Percentiles rank a stretch among this genome's conserved stretches.
Conservation (phyloP, 2,329 filamentous ascomycete species). For the Plenodomus lindquistii region DNA sequence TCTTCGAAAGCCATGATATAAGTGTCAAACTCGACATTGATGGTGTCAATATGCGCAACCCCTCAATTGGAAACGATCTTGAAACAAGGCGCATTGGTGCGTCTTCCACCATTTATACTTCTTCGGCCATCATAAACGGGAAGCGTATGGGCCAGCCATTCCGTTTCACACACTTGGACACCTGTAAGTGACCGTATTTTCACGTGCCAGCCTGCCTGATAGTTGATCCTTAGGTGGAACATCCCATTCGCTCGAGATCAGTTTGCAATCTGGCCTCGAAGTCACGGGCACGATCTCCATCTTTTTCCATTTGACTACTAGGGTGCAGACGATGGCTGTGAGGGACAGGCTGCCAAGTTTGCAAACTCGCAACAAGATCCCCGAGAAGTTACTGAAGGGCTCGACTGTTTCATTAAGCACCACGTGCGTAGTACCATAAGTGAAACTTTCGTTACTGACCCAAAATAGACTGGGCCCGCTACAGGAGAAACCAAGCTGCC, state of each 20-base stretch:
- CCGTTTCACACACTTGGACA: constrained; percentile 4
- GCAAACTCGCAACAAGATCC: constrained; percentile 1
- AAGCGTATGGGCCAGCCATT: constrained; percentile 4
- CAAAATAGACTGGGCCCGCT: no score
- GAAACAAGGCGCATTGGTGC: neutral
- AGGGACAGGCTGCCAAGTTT: constrained; percentile 2
- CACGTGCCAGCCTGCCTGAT: neutral
- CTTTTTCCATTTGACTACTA: no score
- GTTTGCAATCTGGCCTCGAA: no score
- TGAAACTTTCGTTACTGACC: no score
- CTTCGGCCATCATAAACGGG: neutral
- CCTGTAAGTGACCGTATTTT: neutral
- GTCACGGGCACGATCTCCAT: no score
- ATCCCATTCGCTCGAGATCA: no score
- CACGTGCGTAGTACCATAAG: no score
- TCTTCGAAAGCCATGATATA: constrained; percentile 5
- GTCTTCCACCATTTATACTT: neutral
- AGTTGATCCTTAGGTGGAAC: neutral
- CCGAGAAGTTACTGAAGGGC: constrained; percentile 11
- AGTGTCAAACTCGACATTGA: constrained; percentile 7
- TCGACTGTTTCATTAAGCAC: constrained; percentile 6
- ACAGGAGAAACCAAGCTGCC: no score
- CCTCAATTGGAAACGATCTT: neutral
- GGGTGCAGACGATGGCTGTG: no score
- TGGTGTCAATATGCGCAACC: constrained; percentile 5